phyloP scores from a whole-genome alignment of 1,284 basidiomycete species.

The Rhodotorula sp. region DNA sequence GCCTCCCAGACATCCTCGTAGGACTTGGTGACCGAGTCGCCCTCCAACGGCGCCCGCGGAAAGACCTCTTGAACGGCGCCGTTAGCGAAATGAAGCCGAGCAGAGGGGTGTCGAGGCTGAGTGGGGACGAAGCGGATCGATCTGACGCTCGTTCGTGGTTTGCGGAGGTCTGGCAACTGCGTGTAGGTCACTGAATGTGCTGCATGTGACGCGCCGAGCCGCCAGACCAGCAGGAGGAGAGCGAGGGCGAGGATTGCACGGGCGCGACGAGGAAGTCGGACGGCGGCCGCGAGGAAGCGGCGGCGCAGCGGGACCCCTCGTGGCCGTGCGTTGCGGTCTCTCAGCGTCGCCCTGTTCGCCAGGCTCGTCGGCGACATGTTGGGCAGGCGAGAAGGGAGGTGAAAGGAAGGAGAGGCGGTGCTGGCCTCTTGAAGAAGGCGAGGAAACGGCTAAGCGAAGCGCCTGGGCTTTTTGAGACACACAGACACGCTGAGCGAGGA shows the following conservation, averaged over 20 bases:
- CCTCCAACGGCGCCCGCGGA: background rate
- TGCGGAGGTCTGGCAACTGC: background rate
- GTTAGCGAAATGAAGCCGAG: slow-evolving; percentile 3
- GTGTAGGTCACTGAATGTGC: background rate
- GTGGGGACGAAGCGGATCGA: background rate
- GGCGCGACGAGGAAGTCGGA: slow-evolving; percentile 1
- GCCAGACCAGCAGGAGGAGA: slow-evolving; percentile 6
- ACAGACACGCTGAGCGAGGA: background rate
- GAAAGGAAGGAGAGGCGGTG: background rate
- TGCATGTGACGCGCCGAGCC: background rate
- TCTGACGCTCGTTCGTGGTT: background rate
- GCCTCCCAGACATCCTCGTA: slow-evolving; percentile 8
- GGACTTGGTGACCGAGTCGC: too few species aligned
- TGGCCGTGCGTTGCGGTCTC: background rate
- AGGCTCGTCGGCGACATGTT: slow-evolving; percentile 3
- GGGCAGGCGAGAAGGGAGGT: background rate
- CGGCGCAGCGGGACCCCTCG: background rate
- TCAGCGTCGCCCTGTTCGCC: background rate
- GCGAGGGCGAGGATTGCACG: slow-evolving; percentile 1
- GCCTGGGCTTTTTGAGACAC: too few species aligned
- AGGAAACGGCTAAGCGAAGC: too few species aligned
- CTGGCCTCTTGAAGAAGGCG: background rate
- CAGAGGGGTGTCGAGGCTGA: background rate
- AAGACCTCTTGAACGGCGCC: slow-evolving; percentile 18
- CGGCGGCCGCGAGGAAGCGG: background rate